phyloP scores from a whole-genome alignment of 306 rosid genomes.

The Cucumis hystrix region DNA sequence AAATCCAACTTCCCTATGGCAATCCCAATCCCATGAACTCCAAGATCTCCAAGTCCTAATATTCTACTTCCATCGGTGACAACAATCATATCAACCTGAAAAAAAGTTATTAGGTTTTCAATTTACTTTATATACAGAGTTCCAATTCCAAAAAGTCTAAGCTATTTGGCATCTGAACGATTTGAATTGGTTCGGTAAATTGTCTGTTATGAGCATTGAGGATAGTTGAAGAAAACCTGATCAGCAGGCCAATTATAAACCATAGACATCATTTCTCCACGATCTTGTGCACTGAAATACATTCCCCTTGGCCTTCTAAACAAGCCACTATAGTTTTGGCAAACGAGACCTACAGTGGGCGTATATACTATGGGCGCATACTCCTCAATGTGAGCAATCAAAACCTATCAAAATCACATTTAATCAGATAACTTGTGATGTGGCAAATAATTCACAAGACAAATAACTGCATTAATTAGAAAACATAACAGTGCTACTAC shows the following conservation, averaged over 20 bases:
- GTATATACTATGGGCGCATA: slow-evolving; percentile 95
- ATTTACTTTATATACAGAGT: background rate
- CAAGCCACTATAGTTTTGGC: slow-evolving; percentile 90
- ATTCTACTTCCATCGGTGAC: slow-evolving; percentile 98
- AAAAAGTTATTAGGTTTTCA: background rate
- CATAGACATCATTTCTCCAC: slow-evolving; percentile 99
- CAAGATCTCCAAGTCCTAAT: slow-evolving; percentile 98
- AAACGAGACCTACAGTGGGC: slow-evolving; percentile 96
- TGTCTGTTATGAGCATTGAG: background rate
- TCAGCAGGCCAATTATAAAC: slow-evolving; percentile 99
- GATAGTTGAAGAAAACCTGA: slow-evolving; percentile 41
- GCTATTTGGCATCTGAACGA: background rate
- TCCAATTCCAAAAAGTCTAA: background rate
- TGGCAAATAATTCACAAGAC: background rate
- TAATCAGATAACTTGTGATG: slow-evolving; percentile 7
- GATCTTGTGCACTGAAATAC: slow-evolving; percentile 93
- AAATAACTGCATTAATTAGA: background rate
- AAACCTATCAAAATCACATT: slow-evolving; percentile 47
- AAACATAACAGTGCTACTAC: background rate
- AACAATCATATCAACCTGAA: slow-evolving; percentile 99
- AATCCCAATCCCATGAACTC: slow-evolving; percentile 96
- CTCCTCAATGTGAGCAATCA: slow-evolving; percentile 83
- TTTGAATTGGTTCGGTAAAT: background rate
- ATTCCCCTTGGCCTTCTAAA: slow-evolving; percentile 99
- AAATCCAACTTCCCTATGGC: slow-evolving; percentile 89